Evolutionary conservation across 257 asterid species (phyloP).

Genomic region (Capsicum chinense): DNA sequence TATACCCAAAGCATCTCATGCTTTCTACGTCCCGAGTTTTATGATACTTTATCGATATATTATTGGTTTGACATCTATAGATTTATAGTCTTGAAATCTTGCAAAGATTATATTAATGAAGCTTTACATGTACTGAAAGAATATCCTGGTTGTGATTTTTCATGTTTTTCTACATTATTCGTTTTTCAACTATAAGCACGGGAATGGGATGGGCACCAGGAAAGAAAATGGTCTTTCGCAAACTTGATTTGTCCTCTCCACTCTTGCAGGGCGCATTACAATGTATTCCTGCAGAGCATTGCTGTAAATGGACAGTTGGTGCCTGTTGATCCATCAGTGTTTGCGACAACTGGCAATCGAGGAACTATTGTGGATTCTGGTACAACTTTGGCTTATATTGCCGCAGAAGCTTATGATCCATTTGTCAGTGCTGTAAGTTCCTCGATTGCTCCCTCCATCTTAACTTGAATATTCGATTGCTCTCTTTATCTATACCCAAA

Average conservation of each 20-base stretch:
- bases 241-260: not conserved
- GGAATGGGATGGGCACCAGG: not conserved
- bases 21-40: not conserved
- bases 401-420: conserved; percentile 81
- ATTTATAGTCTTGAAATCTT: not conserved
- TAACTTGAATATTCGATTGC: not conserved
- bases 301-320: conserved; percentile 74
- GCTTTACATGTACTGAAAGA: not conserved
- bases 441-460: not conserved
- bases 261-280: conserved; percentile 77
- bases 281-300: conserved; percentile 76
- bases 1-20: conserved; percentile 1
- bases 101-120: not conserved
- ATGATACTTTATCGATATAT: not conserved
- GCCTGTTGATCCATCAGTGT: conserved; percentile 73
- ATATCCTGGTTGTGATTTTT: conserved; percentile 5
- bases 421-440: conserved; percentile 75
- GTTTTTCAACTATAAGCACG: not conserved
- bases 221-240: conserved; percentile 1
- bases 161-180: not conserved
- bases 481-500: not conserved
- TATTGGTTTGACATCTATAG: not conserved
- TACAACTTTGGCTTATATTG: conserved; percentile 89
- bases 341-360: conserved; percentile 68
- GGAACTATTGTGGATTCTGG: conserved; percentile 93